Evolutionary conservation across 495 filamentous ascomycete species (phyloP).

Genomic region (Xylaria castorea): DNA sequence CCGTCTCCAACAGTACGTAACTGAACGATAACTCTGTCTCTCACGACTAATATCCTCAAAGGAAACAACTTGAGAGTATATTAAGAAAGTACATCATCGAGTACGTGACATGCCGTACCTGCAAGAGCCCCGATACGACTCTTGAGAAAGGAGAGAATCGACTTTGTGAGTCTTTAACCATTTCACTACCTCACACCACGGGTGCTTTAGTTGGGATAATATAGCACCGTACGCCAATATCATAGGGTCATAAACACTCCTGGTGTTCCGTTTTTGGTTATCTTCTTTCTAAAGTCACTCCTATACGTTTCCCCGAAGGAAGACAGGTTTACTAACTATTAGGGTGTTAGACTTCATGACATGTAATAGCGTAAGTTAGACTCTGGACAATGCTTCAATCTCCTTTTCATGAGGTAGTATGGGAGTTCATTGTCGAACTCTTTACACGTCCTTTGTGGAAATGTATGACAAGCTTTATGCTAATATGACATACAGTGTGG

Average conservation of each 20-base stretch:
- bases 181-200: conserved; percentile 60
- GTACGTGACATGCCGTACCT: conserved; percentile 99
- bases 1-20: conserved; percentile 72
- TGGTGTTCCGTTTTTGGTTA: background rate
- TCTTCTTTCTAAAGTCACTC: background rate
- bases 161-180: conserved; percentile 67
- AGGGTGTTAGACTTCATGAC: conserved; percentile 47
- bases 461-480: background rate
- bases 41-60: conserved; percentile 38
- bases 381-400: background rate
- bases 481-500: conserved; percentile 61
- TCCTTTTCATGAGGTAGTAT: background rate
- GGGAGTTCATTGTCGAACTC: background rate
- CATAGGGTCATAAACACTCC: background rate
- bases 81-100: conserved; percentile 94
- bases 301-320: background rate
- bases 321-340: conserved; percentile 1
- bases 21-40: background rate
- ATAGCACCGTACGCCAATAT: background rate
- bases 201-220: background rate
- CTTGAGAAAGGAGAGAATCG: conserved; percentile 99
- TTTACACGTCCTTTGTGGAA: too few relatives aligned
- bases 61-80: conserved; percentile 97
- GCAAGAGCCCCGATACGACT: conserved; percentile 91
- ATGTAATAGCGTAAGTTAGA: conserved; percentile 43